These are phyloP conservation scores for Scedosporium minutisporum DNA, from an alignment of 2,329 filamentous ascomycete species.

Conservation along the genomic window DNA sequence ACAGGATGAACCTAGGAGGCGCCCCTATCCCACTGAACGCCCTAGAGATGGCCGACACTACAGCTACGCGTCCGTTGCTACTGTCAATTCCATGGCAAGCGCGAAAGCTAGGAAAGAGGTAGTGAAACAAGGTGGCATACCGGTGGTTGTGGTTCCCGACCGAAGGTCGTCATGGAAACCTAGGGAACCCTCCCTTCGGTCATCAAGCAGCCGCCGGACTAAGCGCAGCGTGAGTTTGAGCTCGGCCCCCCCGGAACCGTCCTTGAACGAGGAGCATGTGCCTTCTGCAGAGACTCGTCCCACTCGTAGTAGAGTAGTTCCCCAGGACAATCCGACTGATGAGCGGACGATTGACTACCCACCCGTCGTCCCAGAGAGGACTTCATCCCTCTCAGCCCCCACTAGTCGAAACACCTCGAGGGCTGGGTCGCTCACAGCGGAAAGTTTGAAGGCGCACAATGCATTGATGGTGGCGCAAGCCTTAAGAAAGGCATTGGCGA, in stretches of 20 bases:
- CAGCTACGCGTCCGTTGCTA: slow-evolving; percentile 39
- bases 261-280: slow-evolving; percentile 30
- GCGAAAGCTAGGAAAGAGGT: slow-evolving; percentile 48
- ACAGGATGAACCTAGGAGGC: slow-evolving; percentile 14
- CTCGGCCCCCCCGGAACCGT: slow-evolving; percentile 30
- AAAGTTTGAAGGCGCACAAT: slow-evolving; percentile 49
- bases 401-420: slow-evolving; percentile 49
- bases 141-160: slow-evolving; percentile 53
- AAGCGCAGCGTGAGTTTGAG: slow-evolving; percentile 42
- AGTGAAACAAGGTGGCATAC: slow-evolving; percentile 49
- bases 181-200: slow-evolving; percentile 47
- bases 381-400: slow-evolving; percentile 53
- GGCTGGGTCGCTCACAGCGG: slow-evolving; percentile 45
- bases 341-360: slow-evolving; percentile 52
- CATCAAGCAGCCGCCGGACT: slow-evolving; percentile 49
- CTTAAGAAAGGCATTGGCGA: neutral
- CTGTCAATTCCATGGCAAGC: slow-evolving; percentile 40
- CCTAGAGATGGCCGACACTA: slow-evolving; percentile 26
- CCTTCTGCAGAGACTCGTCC: slow-evolving; percentile 32
- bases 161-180: slow-evolving; percentile 44
- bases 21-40: slow-evolving; percentile 18
- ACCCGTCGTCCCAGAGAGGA: slow-evolving; percentile 44
- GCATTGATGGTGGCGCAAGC: slow-evolving; percentile 16
- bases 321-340: slow-evolving; percentile 40
- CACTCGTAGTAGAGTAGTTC: slow-evolving; percentile 31